phyloP scores from a whole-genome alignment of 2,329 filamentous ascomycete genomes.

The Monilinia fructigena region DNA sequence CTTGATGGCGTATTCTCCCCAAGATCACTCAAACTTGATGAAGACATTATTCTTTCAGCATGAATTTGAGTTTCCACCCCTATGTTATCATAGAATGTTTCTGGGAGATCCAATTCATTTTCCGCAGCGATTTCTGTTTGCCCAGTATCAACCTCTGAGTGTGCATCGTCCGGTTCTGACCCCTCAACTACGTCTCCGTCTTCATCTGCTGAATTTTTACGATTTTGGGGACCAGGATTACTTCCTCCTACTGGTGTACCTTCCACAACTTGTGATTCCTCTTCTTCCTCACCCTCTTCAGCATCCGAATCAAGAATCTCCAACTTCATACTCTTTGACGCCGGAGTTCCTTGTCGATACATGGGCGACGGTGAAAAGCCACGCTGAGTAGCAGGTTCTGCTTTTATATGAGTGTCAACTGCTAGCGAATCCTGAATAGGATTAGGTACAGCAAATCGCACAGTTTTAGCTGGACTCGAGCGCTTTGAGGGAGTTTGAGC shows the following conservation, averaged over 20 bases:
- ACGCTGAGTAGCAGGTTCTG: not conserved
- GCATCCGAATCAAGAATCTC: slow-evolving; percentile 38
- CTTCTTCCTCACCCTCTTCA: slow-evolving; percentile 27
- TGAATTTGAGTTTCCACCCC: slow-evolving; percentile 35
- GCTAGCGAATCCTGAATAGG: slow-evolving; percentile 19
- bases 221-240: not conserved
- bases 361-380: not conserved
- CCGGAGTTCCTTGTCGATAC: not conserved
- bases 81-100: slow-evolving; percentile 38
- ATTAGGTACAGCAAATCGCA: slow-evolving; percentile 33
- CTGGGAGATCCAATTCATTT: slow-evolving; percentile 23
- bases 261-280: slow-evolving; percentile 13
- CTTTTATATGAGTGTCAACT: slow-evolving; percentile 19
- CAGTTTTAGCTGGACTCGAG: slow-evolving; percentile 36
- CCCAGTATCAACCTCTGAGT: not conserved
- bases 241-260: not conserved
- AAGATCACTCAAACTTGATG: slow-evolving; percentile 2
- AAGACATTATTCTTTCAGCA: slow-evolving; percentile 26
- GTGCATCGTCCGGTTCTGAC: not conserved
- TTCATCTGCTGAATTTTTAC: not conserved
- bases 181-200: not conserved
- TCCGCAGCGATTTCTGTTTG: not conserved
- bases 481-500: slow-evolving; percentile 30
- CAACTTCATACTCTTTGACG: slow-evolving; percentile 22
- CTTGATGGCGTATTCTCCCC: not conserved